These are phyloP conservation scores for Yamadazyma phyllophila DNA, from an alignment of 805 yeast species.

Conservation along the genomic window DNA sequence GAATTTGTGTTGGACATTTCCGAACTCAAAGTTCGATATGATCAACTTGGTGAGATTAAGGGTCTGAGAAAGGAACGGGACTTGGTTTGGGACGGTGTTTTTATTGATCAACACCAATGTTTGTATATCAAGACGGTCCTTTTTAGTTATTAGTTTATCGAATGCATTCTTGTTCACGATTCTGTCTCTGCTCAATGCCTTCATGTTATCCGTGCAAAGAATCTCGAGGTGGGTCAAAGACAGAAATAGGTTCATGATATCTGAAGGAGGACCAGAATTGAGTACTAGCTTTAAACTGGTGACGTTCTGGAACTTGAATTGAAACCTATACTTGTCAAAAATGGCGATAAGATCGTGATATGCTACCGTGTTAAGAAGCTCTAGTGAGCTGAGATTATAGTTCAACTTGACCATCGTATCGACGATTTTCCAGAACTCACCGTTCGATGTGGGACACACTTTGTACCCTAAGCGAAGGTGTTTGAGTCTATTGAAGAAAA, in stretches of 20 bases:
- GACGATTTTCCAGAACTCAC: conserved; percentile 27
- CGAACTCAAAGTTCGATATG: conserved; percentile 33
- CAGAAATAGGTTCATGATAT: conserved; percentile 8
- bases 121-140: neutral
- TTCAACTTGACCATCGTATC: conserved; percentile 25
- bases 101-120: conserved; percentile 26
- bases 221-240: conserved; percentile 9
- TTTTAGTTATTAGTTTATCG: neutral
- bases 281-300: conserved; percentile 19
- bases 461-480: conserved; percentile 16
- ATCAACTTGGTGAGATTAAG: conserved; percentile 28
- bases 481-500: conserved; percentile 25
- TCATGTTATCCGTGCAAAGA: neutral
- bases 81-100: conserved; percentile 23
- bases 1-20: conserved; percentile 22
- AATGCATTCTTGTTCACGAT: conserved; percentile 9
- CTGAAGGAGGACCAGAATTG: conserved; percentile 1
- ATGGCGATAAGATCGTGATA: conserved; percentile 24
- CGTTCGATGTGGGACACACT: conserved; percentile 22
- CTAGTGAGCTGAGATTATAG: conserved; percentile 22
- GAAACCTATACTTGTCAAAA: conserved; percentile 19
- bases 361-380: conserved; percentile 26
- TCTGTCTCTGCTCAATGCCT: no score
- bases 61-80: conserved; percentile 19
- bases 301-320: no score